A percentile compares a stretch with the other conserved stretches of the same genome.
Evolutionary conservation across 257 asterid species (phyloP).

Genomic region (Phtheirospermum japonicum): DNA sequence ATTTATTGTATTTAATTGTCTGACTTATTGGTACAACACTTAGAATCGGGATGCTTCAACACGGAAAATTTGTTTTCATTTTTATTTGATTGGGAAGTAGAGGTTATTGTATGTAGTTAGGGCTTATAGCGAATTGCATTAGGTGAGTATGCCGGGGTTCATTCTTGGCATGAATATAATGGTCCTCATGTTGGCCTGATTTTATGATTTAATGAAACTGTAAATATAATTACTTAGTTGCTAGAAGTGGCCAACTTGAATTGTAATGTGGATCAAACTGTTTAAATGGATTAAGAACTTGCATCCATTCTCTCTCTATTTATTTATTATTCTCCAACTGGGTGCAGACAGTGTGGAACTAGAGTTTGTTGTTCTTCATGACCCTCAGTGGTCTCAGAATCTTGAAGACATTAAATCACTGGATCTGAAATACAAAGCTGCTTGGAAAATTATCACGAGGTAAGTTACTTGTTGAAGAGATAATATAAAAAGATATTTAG

Average conservation of each 20-base stretch:
- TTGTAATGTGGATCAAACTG: conserved; percentile 5
- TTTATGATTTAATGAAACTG: neutral
- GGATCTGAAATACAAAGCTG: conserved; percentile 48
- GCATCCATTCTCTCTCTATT: conserved; percentile 4
- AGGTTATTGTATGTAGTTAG: too few species aligned
- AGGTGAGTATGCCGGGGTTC: too few species aligned
- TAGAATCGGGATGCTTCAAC: too few species aligned
- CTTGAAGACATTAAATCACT: conserved; percentile 61
- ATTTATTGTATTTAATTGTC: too few species aligned
- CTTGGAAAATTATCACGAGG: conserved; percentile 51
- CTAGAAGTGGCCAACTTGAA: conserved; percentile 12
- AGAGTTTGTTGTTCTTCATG: conserved; percentile 50
- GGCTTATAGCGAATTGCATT: too few species aligned
- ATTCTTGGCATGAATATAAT: conserved; percentile 13
- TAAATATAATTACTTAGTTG: neutral
- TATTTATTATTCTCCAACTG: neutral
- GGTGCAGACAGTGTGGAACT: conserved; percentile 48
- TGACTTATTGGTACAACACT: too few species aligned
- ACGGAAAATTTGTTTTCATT: too few species aligned
- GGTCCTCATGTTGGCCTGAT: neutral
- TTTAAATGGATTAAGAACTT: conserved; percentile 6
- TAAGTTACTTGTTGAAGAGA: conserved; percentile 30
- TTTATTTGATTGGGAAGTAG: too few species aligned
- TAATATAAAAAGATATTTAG: neutral
- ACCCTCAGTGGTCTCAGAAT: conserved; percentile 49